Base-by-base conservation (phyloP, 2,329 filamentous ascomycete species). In the Nigrospora oryzae region DNA sequence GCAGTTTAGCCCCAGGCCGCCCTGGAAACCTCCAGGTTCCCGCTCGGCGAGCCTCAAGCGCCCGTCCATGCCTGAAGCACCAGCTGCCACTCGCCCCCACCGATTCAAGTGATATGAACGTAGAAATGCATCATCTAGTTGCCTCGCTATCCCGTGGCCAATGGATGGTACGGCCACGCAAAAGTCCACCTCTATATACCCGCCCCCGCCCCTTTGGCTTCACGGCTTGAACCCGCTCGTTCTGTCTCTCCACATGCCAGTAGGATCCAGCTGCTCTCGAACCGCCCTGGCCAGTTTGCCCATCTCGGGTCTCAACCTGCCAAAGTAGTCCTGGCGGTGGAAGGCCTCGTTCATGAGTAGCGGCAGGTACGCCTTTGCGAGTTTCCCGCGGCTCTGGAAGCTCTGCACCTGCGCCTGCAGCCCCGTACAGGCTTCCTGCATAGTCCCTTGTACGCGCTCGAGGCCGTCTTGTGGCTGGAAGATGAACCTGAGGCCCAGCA, bases 341-440 rank as follows among this genome's bases (percentile, higher is more conserved):
- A 63, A 69, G 10, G 57, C 63, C 41, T 71, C 66, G 50, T 71
- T 72, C 61, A 65, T 63, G 51, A 69, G 70, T 10, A 71, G 50
- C 12, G 68, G 68, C 42, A 66, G 53, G 46, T 65, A 68, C 2
- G 54, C 62, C 6, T 51, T 45, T 14, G 60, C 54, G 37, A 70
- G 47, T 19, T 55, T 49, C 28, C 63, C 64, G 19, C 61, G 57
- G 14, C 50, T 53, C 45, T 66, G 55, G 48, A 60, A 63, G 14
- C 53, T 51, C 43, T 55, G 38, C 4, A 63, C 59, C n/a, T 56
- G 47, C 17, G 52, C 46, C 35, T 50, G 44, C 38, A 67, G 53
- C 1, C 65, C 65, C 8, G 46, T 45, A 38, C 67, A 68, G 13
- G 63, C 62, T 16, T 58, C 52, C 44, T 57, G 54, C 64, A 67